A percentile compares a stretch with the other conserved stretches of the same genome.
Conservation (phyloP, 768 basidiomycete genomes). For the Pleurotus tuber-regium region DNA sequence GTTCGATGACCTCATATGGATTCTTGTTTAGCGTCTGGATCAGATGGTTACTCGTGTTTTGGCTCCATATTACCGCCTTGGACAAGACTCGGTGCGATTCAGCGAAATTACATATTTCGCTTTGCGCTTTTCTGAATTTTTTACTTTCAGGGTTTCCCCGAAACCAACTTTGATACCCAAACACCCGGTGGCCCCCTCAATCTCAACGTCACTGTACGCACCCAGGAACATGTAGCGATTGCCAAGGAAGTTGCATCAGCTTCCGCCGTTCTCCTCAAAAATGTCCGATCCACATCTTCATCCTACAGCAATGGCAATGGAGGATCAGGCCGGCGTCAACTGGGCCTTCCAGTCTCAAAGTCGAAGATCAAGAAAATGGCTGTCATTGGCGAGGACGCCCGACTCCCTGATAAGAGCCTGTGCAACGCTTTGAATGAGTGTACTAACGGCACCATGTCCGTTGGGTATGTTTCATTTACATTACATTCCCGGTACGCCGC, state of each 20-base stretch:
- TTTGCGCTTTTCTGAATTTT: not conserved
- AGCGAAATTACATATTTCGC: constrained; percentile 54
- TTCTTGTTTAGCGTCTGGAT: not conserved
- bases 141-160: not conserved
- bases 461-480: not conserved
- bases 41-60: constrained; percentile 64
- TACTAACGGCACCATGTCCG: not conserved
- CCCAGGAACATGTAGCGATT: constrained; percentile 65
- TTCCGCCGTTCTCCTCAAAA: constrained; percentile 70
- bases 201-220: constrained; percentile 48
- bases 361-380: not conserved
- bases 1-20: not conserved
- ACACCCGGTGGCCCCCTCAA: not conserved
- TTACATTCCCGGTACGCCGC: too few species aligned
- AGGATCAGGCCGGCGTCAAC: not conserved
- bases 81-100: constrained; percentile 62
- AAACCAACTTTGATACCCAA: constrained; percentile 3
- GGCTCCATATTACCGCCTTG: constrained; percentile 65
- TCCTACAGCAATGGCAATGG: not conserved
- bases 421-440: not conserved
- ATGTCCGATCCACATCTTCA: not conserved
- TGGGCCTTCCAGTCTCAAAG: not conserved
- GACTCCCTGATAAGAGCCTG: not conserved
- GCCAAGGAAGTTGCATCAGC: constrained; percentile 74
- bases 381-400: not conserved